Evolutionary conservation across 2,329 filamentous ascomycete species (phyloP).

Genomic region (Colletotrichum sp.): DNA sequence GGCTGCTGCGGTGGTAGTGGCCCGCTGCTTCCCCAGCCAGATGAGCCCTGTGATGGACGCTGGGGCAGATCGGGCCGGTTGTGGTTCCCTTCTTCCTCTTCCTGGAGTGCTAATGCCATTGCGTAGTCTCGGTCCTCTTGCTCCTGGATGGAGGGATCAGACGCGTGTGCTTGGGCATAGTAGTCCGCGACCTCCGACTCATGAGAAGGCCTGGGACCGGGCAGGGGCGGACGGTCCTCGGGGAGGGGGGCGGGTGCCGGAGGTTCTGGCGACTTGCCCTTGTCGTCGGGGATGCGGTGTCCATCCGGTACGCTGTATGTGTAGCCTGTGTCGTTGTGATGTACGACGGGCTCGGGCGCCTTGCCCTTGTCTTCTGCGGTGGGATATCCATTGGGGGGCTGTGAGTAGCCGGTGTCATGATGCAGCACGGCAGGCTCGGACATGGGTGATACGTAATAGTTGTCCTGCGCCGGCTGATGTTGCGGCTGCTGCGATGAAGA

Average conservation of each 20-base stretch:
- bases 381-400: neutral
- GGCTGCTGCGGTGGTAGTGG: neutral
- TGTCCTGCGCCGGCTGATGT: neutral
- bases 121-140: slow-evolving; percentile 17
- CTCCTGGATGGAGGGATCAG: neutral
- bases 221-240: neutral
- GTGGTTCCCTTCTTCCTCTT: slow-evolving; percentile 5
- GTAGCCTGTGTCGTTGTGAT: neutral
- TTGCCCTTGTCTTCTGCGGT: neutral
- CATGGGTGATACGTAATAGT: neutral
- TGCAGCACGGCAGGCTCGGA: slow-evolving; percentile 1
- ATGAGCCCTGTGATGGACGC: neutral
- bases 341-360: neutral
- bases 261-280: neutral
- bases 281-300: neutral
- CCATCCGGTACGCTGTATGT: neutral
- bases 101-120: slow-evolving; percentile 15
- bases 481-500: neutral
- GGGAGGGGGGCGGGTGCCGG: neutral
- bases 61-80: slow-evolving; percentile 2
- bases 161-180: slow-evolving; percentile 8
- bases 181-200: slow-evolving; percentile 1
- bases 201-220: neutral
- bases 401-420: neutral
- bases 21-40: neutral